Conservation (phyloP, 2,329 filamentous ascomycete genomes). For the Teratosphaeria zuluensis region DNA sequence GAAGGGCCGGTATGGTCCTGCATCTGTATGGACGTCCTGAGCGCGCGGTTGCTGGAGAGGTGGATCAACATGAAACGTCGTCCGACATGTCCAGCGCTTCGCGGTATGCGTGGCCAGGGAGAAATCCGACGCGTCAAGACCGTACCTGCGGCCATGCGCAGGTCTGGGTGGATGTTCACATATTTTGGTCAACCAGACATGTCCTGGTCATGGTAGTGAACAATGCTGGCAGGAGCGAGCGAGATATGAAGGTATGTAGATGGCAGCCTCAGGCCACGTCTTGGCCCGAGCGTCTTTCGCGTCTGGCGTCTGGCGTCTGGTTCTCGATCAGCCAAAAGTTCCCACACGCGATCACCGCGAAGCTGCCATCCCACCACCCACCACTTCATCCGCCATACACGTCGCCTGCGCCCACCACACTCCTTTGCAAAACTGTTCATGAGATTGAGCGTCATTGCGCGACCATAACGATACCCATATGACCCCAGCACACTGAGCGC, state of each 20-base stretch:
- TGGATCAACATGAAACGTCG: background rate
- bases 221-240: background rate
- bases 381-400: background rate
- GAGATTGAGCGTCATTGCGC: slow-evolving; percentile 6
- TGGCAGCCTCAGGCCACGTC: background rate
- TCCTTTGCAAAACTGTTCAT: slow-evolving; percentile 2
- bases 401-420: slow-evolving; percentile 1
- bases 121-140: background rate
- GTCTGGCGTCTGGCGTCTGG: background rate
- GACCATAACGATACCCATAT: slow-evolving; percentile 17
- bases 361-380: background rate
- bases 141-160: background rate
- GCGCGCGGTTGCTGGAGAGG: background rate
- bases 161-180: background rate
- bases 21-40: background rate
- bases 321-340: background rate
- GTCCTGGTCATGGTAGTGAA: too few relatives aligned
- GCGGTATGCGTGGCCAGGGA: background rate
- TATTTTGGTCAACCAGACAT: background rate
- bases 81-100: background rate
- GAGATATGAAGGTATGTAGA: background rate
- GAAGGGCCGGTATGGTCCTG: background rate
- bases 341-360: slow-evolving; percentile 1
- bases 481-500: slow-evolving; percentile 2
- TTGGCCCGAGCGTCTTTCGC: background rate